phyloP scores from a whole-genome alignment of 163 green algal species.

The Scenedesmus sp. region DNA sequence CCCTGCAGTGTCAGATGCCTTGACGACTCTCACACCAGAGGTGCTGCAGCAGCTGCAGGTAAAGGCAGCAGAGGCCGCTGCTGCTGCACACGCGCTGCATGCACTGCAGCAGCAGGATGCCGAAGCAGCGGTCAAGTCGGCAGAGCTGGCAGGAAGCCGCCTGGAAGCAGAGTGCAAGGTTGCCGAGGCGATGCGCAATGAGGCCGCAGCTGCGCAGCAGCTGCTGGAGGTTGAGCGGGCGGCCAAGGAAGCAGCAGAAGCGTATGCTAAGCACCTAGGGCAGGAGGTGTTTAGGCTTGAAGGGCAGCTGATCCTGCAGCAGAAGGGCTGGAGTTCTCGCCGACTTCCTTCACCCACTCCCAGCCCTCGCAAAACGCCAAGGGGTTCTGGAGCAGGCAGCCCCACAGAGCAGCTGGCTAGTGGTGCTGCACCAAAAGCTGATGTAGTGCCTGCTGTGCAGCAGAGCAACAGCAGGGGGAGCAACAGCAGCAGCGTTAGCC shows the following conservation, averaged over 20 bases:
- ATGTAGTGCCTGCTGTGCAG: not conserved
- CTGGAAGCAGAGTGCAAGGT: constrained; percentile 13
- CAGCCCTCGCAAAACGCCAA: not conserved
- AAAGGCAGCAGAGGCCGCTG: constrained; percentile 37
- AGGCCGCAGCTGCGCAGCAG: constrained; percentile 29
- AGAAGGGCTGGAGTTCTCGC: constrained; percentile 3
- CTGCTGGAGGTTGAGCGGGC: constrained; percentile 27
- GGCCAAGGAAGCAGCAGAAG: constrained; percentile 25
- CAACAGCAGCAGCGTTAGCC: not conserved
- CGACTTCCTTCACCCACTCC: not conserved
- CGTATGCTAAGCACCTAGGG: not conserved
- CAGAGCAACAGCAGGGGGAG: not conserved
- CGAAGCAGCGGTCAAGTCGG: constrained; percentile 8
- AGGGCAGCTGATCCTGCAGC: constrained; percentile 8
- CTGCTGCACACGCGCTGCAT: constrained; percentile 12
- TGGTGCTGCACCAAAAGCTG: not conserved
- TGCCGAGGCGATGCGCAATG: constrained; percentile 6
- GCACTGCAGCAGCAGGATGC: constrained; percentile 44
- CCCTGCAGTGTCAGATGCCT: not conserved
- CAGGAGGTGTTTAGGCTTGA: not conserved
- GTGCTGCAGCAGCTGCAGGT: constrained; percentile 30
- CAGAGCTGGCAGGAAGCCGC: constrained; percentile 41
- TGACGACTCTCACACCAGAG: not conserved
- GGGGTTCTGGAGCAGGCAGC: not conserved
- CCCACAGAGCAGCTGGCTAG: not conserved